phyloP scores from a whole-genome alignment of 1,284 basidiomycete genomes.

The Takashimella tepidaria region DNA sequence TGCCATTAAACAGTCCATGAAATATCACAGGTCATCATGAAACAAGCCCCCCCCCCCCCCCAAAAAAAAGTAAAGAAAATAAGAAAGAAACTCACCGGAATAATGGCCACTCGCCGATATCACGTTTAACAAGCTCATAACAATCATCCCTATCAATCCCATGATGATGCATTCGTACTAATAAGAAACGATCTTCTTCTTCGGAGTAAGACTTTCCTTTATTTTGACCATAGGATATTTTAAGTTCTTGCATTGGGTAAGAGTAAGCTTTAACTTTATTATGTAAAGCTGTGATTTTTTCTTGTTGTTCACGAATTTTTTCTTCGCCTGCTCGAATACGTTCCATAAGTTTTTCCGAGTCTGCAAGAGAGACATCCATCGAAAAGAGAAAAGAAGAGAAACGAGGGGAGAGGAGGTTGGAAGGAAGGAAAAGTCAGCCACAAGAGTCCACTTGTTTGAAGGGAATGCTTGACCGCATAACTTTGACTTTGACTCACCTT shows the following conservation, averaged over 20 bases:
- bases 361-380: too few relatives aligned
- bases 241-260: constrained; percentile 91
- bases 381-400: too few relatives aligned
- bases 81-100: constrained; percentile 66
- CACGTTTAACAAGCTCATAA: constrained; percentile 92
- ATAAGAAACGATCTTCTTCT: constrained; percentile 92
- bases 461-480: too few relatives aligned
- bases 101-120: constrained; percentile 92
- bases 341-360: constrained; percentile 72
- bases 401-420: too few relatives aligned
- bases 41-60: too few relatives aligned
- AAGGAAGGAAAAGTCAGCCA: background rate
- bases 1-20: constrained; percentile 1
- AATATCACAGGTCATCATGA: too few relatives aligned
- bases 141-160: constrained; percentile 88
- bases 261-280: constrained; percentile 75
- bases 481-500: constrained; percentile 57
- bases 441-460: background rate
- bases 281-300: constrained; percentile 79
- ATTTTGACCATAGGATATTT: constrained; percentile 88
- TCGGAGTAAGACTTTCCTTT: constrained; percentile 95
- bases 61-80: too few relatives aligned
- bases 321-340: constrained; percentile 78
- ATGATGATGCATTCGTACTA: constrained; percentile 86
- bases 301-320: constrained; percentile 57